Evolutionary conservation across 495 filamentous ascomycete genomes (phyloP).

Genomic region (Neurospora sp.): DNA sequence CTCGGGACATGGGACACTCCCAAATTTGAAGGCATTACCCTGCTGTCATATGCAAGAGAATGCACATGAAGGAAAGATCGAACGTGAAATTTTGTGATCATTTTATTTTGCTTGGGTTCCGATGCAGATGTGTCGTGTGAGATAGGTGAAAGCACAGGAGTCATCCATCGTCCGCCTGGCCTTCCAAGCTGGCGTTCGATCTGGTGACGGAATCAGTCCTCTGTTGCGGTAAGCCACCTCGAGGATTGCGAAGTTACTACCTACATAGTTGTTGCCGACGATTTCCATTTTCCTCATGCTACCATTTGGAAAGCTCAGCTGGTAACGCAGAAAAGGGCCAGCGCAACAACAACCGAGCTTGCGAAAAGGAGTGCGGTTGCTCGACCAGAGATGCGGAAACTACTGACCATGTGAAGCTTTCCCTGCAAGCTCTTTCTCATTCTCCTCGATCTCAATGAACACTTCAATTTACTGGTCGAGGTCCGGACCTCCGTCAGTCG

Average conservation of each 20-base stretch:
- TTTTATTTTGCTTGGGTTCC: accelerated
- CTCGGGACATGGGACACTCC: neutral
- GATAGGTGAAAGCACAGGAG: neutral
- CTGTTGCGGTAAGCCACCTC: neutral
- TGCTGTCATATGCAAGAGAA: neutral
- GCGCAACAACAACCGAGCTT: no score
- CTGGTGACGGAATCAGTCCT: neutral
- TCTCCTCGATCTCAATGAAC: neutral
- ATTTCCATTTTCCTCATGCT: neutral
- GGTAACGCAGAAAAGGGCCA: no score
- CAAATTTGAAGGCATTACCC: neutral
- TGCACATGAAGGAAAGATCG: neutral
- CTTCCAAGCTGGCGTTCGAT: neutral
- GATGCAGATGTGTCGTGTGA: neutral
- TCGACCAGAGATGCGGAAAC: no score
- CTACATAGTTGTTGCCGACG: neutral
- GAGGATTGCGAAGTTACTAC: no score
- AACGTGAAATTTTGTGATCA: accelerated
- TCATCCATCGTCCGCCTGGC: neutral
- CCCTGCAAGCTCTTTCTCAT: no score
- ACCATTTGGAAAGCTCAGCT: neutral
- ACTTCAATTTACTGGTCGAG: neutral
- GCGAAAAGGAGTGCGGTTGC: no score
- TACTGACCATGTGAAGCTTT: no score
- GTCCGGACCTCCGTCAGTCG: neutral